These are phyloP conservation scores for Cordyceps cateniannulata DNA, from an alignment of 2,329 filamentous ascomycete genomes.

Conservation along the genomic window DNA sequence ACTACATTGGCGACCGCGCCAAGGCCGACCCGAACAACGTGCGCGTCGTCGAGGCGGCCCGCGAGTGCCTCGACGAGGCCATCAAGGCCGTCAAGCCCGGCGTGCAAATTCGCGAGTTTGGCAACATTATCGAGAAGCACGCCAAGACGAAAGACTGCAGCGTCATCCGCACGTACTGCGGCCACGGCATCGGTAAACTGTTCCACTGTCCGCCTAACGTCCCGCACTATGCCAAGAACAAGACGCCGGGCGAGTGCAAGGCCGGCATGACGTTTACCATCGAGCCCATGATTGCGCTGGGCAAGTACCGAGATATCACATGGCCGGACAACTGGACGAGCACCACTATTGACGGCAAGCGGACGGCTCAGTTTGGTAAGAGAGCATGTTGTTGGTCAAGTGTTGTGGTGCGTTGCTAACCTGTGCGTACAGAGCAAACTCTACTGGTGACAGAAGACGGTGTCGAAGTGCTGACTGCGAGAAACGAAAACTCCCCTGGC, in stretches of 20 bases:
- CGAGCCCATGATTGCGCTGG: conserved; percentile 94
- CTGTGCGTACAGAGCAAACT: conserved; percentile 58
- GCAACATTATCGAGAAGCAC: conserved; percentile 91
- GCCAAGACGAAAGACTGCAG: conserved; percentile 81
- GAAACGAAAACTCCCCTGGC: conserved; percentile 66
- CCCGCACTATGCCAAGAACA: conserved; percentile 97
- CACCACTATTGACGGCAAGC: conserved; percentile 80
- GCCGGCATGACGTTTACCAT: conserved; percentile 98
- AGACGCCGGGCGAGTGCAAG: conserved; percentile 89
- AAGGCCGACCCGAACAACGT: conserved; percentile 79
- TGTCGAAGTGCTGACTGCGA: conserved; percentile 73
- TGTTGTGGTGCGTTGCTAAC: conserved; percentile 18
- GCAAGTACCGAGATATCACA: conserved; percentile 84
- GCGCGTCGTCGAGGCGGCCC: conserved; percentile 81
- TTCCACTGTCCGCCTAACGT: conserved; percentile 95
- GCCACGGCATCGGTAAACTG: conserved; percentile 86
- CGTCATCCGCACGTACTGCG: conserved; percentile 92
- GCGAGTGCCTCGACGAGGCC: conserved; percentile 83
- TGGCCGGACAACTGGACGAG: conserved; percentile 99
- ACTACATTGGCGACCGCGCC: conserved; percentile 90
- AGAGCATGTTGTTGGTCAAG: background rate
- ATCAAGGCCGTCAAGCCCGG: conserved; percentile 92
- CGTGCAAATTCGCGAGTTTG: conserved; percentile 85
- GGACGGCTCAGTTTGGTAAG: conserved; percentile 87
- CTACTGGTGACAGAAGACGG: conserved; percentile 77